phyloP scores from a whole-genome alignment of 768 basidiomycete genomes.

The Leccinum truebloodii region DNA sequence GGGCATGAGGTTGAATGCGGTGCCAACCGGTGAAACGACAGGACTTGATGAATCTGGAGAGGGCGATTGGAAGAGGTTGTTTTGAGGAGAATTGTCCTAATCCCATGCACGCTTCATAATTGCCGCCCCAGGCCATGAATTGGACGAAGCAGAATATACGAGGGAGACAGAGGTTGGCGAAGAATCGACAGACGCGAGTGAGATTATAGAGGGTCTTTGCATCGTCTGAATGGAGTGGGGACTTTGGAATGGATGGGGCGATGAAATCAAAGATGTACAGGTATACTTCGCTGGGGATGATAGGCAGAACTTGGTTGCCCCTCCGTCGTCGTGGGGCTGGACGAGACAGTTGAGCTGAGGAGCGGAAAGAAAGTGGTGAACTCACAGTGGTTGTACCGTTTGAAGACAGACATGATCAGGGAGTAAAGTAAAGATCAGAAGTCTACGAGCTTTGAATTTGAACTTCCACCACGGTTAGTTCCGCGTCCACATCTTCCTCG shows the following conservation, averaged over 20 bases:
- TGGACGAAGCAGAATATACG: not conserved
- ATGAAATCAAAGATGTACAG: not conserved
- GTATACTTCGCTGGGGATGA: not conserved
- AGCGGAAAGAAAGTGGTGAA: not conserved
- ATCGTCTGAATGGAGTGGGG: not conserved
- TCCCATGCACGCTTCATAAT: no score
- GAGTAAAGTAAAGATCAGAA: no score
- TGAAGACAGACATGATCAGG: not conserved
- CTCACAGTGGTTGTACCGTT: not conserved
- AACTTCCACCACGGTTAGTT: conserved; percentile 11
- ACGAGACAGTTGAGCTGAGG: not conserved
- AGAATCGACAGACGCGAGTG: not conserved
- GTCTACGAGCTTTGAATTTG: conserved; percentile 40
- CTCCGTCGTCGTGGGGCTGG: no score
- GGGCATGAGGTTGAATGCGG: not conserved
- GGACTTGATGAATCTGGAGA: not conserved
- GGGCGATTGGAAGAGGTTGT: not conserved
- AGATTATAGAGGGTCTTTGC: not conserved
- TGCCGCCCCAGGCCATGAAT: no score
- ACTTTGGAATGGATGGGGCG: not conserved
- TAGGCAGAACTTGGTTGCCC: not conserved
- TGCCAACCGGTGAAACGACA: not conserved
- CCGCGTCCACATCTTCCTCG: no score
- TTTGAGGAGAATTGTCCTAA: not conserved
- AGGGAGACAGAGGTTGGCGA: not conserved